Conservation (phyloP, 1,139 yeast species). For the Scheffersomyces titani region DNA sequence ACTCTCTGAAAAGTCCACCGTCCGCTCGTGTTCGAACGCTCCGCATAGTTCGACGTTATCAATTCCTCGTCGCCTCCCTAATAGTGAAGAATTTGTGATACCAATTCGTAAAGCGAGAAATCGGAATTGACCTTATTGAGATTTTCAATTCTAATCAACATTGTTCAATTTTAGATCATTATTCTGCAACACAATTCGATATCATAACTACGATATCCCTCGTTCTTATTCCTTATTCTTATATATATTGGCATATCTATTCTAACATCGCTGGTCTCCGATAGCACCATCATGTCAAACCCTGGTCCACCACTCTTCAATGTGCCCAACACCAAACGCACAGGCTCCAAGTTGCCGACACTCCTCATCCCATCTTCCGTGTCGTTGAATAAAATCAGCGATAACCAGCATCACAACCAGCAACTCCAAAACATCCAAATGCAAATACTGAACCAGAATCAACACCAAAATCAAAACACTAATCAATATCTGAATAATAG, state of each 20-base stretch:
- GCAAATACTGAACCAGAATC: neutral
- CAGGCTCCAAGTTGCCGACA: slow-evolving; percentile 20
- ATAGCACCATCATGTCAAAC: slow-evolving; percentile 19
- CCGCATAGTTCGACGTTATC: no score
- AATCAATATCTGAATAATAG: neutral
- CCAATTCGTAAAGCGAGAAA: no score
- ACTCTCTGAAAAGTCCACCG: no score
- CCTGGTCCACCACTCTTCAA: slow-evolving; percentile 28
- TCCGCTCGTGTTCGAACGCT: no score
- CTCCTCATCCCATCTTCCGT: slow-evolving; percentile 28
- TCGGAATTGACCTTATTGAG: no score
- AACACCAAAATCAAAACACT: neutral
- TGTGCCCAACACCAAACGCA: slow-evolving; percentile 25
- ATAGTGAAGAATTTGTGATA: no score
- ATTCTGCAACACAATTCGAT: no score
- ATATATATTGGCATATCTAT: slow-evolving; percentile 8
- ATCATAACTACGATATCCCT: no score
- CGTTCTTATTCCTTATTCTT: no score
- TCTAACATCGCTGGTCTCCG: slow-evolving; percentile 3
- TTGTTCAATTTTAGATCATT: no score
- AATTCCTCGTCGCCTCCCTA: no score
- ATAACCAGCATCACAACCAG: slow-evolving; percentile 3
- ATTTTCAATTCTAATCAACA: no score
- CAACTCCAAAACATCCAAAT: slow-evolving; percentile 2
- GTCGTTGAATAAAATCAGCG: slow-evolving; percentile 8